Evolutionary conservation across 345 rosid genomes (phyloP).

Genomic region (Gossypium sturtianum): DNA sequence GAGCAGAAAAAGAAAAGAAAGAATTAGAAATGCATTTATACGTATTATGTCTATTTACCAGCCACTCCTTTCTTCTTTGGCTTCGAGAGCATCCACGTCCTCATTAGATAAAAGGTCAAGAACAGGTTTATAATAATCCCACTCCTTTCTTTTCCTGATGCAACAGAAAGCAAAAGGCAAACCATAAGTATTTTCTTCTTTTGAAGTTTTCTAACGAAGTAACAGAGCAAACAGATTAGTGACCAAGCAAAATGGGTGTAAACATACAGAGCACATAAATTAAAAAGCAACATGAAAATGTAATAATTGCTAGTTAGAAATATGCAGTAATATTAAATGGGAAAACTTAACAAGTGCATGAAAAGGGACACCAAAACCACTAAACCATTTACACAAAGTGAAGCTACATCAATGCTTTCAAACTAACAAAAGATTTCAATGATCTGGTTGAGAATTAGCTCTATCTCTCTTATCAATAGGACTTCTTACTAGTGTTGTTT

Average conservation of each 20-base stretch:
- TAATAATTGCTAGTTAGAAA: not conserved
- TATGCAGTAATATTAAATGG: not conserved
- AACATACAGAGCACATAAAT: not conserved
- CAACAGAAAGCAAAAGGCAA: slow-evolving; percentile 6
- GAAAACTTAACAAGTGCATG: not conserved
- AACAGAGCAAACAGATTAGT: not conserved
- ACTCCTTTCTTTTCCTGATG: slow-evolving; percentile 88
- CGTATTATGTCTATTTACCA: slow-evolving; percentile 26
- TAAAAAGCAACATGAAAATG: not conserved
- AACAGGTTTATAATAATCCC: slow-evolving; percentile 59
- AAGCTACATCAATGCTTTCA: not conserved
- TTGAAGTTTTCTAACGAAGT: not conserved
- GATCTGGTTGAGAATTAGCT: not conserved
- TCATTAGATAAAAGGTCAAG: slow-evolving; percentile 75
- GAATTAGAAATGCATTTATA: not conserved
- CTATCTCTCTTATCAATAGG: too few species aligned
- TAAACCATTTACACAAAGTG: not conserved
- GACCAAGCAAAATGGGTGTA: not conserved
- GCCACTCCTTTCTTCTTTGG: slow-evolving; percentile 60
- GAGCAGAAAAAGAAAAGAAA: not conserved
- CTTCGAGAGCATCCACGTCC: slow-evolving; percentile 82
- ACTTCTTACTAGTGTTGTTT: too few species aligned
- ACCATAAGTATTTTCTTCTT: not conserved
- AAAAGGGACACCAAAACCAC: not conserved
- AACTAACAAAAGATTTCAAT: not conserved